Evolutionary conservation across 1,284 basidiomycete genomes (phyloP).

Genomic region (Ganoderma lingzhi): DNA sequence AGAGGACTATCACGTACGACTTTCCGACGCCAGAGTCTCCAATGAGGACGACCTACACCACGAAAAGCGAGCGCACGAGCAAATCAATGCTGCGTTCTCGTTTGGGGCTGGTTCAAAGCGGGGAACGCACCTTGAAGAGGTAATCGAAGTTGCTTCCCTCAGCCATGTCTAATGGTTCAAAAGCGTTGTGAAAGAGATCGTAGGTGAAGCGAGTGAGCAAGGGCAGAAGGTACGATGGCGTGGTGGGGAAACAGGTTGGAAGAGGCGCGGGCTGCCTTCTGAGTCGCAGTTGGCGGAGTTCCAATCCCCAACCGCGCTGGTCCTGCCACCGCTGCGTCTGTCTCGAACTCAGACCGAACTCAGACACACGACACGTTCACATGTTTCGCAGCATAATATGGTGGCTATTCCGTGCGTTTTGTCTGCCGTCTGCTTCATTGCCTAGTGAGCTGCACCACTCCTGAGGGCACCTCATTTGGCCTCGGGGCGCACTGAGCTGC

Average conservation of each 20-base stretch:
- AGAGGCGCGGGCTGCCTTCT: neutral
- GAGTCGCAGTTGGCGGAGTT: conserved; percentile 33
- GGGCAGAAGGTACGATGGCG: conserved; percentile 15
- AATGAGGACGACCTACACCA: conserved; percentile 89
- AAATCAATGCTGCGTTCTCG: conserved; percentile 21
- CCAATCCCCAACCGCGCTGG: conserved; percentile 19
- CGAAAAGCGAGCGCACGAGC: conserved; percentile 11
- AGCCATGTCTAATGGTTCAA: conserved; percentile 65
- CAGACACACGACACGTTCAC: neutral
- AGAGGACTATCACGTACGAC: conserved; percentile 68
- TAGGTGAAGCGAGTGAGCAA: conserved; percentile 21
- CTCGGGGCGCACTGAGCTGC: too few species aligned
- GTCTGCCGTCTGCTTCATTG: neutral
- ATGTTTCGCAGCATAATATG: neutral
- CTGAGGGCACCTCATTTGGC: neutral
- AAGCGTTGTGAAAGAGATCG: conserved; percentile 25
- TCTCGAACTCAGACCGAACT: neutral
- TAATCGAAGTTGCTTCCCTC: conserved; percentile 94
- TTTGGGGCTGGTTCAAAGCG: conserved; percentile 6
- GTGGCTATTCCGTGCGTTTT: neutral
- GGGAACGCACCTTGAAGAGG: conserved; percentile 86
- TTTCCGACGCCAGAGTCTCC: conserved; percentile 99
- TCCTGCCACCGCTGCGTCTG: conserved; percentile 12
- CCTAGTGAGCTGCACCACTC: neutral
- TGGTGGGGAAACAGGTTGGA: conserved; percentile 30